A percentile compares a stretch with the other conserved stretches of the same genome.
These are phyloP conservation scores for Fomitiporia mediterranea DNA, from an alignment of 1,284 basidiomycete genomes.

Conservation along the genomic window DNA sequence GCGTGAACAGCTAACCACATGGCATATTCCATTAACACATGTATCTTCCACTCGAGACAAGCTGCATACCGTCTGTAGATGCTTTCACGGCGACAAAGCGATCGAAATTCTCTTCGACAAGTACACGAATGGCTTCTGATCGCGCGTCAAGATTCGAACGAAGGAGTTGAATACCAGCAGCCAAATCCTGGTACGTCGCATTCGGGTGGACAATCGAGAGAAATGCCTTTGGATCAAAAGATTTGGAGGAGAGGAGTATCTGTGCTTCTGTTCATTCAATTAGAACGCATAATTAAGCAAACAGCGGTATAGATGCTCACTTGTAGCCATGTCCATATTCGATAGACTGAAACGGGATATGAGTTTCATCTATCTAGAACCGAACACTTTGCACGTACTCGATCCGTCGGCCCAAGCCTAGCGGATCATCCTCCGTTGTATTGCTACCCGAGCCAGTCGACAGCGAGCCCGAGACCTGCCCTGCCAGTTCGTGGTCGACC, in stretches of 20 bases:
- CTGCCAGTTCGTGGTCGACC: conserved; percentile 70
- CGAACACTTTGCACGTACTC: conserved; percentile 41
- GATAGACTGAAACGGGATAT: conserved; percentile 41
- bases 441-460: conserved; percentile 42
- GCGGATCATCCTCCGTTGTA: conserved; percentile 61
- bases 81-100: conserved; percentile 97
- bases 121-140: conserved; percentile 87
- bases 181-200: conserved; percentile 90
- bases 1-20: conserved; percentile 67
- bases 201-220: conserved; percentile 92
- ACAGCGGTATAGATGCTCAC: conserved; percentile 38
- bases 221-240: conserved; percentile 94
- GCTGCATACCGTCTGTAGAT: conserved; percentile 79
- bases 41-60: not conserved
- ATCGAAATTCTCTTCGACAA: conserved; percentile 99
- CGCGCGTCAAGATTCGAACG: conserved; percentile 79
- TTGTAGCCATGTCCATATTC: conserved; percentile 69
- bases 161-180: conserved; percentile 68
- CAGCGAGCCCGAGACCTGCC: conserved; percentile 57
- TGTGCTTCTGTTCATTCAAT: conserved; percentile 54
- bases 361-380: conserved; percentile 8
- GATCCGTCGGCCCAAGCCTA: conserved; percentile 57
- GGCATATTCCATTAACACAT: not conserved
- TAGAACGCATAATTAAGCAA: conserved; percentile 5
- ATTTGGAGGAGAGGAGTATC: conserved; percentile 84